Evolutionary conservation across 2,329 filamentous ascomycete genomes (phyloP).

Genomic region (Diaporthe vaccinii): DNA sequence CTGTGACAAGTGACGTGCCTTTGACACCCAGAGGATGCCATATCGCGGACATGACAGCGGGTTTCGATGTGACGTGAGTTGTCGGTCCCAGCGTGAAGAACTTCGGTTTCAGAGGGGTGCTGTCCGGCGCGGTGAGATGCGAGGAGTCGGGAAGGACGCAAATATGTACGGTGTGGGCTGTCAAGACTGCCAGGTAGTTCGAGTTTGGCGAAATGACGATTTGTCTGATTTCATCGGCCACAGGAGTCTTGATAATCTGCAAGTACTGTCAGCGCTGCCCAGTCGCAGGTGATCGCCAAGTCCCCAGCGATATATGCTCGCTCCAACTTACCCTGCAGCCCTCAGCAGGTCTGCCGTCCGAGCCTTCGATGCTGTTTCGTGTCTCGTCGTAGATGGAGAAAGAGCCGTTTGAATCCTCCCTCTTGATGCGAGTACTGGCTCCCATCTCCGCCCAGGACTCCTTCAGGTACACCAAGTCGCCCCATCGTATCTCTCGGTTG

Average conservation of each 20-base stretch:
- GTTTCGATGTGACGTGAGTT: conserved; percentile 88
- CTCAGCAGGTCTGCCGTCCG: conserved; percentile 46
- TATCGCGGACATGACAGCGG: conserved; percentile 82
- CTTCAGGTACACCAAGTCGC: conserved; percentile 85
- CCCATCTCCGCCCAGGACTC: conserved; percentile 64
- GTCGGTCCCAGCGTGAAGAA: conserved; percentile 94
- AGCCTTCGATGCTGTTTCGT: conserved; percentile 46
- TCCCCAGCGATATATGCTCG: neutral
- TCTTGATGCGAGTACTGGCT: conserved; percentile 58
- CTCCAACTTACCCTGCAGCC: conserved; percentile 61
- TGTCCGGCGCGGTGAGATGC: conserved; percentile 79
- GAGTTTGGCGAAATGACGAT: conserved; percentile 86
- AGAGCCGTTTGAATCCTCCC: conserved; percentile 58
- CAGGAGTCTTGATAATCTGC: conserved; percentile 81
- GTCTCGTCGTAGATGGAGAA: conserved; percentile 50
- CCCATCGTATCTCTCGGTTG: conserved; percentile 93
- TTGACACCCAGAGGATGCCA: conserved; percentile 95
- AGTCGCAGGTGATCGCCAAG: neutral
- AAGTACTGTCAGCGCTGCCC: conserved; percentile 26
- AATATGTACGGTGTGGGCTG: conserved; percentile 89
- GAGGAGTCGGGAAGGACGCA: conserved; percentile 86
- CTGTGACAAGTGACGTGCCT: conserved; percentile 85
- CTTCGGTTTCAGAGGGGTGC: conserved; percentile 80
- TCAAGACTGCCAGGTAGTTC: conserved; percentile 87
- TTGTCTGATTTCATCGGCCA: conserved; percentile 87